Percentiles rank a stretch among this genome's conserved stretches.
Conservation (phyloP, 306 rosid genomes). For the Aeschynomene evenia region DNA sequence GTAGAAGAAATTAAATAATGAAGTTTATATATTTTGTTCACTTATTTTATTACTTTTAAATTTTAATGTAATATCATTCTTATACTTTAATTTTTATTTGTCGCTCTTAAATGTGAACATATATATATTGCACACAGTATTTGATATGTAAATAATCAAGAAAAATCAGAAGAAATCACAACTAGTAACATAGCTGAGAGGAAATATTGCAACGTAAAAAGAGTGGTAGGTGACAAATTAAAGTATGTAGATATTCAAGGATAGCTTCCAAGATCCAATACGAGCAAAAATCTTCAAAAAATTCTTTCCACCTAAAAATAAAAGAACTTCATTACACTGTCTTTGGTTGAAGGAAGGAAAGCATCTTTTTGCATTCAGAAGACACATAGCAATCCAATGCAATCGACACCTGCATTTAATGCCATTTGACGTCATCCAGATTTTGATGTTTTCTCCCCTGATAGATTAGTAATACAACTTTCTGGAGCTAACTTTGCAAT, state of each 20-base stretch:
- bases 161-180: no score
- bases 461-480: not conserved
- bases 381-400: constrained; percentile 19
- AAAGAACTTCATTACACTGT: not conserved
- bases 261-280: not conserved
- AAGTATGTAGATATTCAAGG: not conserved
- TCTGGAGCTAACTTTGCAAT: not conserved
- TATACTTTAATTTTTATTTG: no score
- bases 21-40: no score
- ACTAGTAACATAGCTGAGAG: no score
- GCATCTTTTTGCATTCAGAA: constrained; percentile 16
- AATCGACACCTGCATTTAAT: not conserved
- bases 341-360: constrained; percentile 31
- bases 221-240: not conserved
- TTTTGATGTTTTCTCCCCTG: constrained; percentile 1
- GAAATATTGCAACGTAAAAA: not conserved
- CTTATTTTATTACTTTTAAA: no score
- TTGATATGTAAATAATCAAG: no score
- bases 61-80: no score
- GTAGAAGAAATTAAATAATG: no score
- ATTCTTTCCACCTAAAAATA: not conserved
- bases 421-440: constrained; percentile 16
- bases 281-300: not conserved
- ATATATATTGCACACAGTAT: no score
- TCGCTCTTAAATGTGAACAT: no score